Evolutionary conservation across 169 alveolate genomes (phyloP), one percentile per base, ranked within the genome.

Genomic region (Plasmodium vinckei): DNA sequence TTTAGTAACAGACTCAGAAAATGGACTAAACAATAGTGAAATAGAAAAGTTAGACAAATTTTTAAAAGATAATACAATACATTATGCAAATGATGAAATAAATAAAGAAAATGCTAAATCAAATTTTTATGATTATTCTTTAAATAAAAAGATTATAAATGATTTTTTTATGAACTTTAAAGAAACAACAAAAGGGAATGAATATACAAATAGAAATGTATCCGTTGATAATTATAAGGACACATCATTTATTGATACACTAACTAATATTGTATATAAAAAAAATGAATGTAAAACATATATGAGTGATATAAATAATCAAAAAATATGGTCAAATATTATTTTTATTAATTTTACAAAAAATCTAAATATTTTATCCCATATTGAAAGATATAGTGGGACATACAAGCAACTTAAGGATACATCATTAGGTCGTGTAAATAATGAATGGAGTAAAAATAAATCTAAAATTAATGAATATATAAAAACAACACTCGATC

Each of bases 1-100:
- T 0, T 3, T 33, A 33, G 42, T 0, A 33, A 33, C 5, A 33
- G 7, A 33, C 7, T 33, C 42, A 33, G 3, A 0, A 33, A 33
- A 4, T 33, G 42, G 42, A 4, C 3, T 33, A 5, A 6, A 33
- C 3, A 33, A 33, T 33, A 33, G 6, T 33, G 42, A 33, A 33
- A 33, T 33, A 33, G 42, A 33, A 33, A 33, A 33, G 56, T 57
- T 82, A 19, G 49, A 56, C 39, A 60, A 70, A 17, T 86, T 86
- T 49, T 63, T 86, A 54, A 72, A 72, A n/a, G 87, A 86, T 21
- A 86, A 86, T 42, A 63, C 70, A 19, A 86, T 86, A 44, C 73
- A 86, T 19, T 86, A 86, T 39, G 60, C 91, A 4, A 69, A 69
- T 59, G 91, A 86, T 42, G 91, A 86, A 59, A 86, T 69, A 27